Percentiles rank a stretch among this genome's conserved stretches.
Evolutionary conservation across 2,329 filamentous ascomycete species (phyloP).

Genomic region (Pseudocercospora crystallina): DNA sequence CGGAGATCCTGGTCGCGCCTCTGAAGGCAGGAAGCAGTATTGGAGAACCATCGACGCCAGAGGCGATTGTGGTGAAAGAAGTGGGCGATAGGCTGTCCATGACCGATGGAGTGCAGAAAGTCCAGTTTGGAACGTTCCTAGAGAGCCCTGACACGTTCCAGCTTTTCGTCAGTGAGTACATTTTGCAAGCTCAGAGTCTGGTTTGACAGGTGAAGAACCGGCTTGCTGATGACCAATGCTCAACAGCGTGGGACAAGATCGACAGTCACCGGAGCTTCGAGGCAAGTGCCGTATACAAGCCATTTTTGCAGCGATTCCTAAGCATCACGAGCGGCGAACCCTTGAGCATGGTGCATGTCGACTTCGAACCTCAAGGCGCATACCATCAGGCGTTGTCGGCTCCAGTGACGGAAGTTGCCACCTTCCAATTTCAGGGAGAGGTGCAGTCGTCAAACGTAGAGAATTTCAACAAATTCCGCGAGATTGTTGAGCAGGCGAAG

Average conservation of each 20-base stretch:
- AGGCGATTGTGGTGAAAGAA: slow-evolving; percentile 34
- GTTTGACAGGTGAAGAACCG: background rate
- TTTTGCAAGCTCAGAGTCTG: background rate
- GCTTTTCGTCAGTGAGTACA: slow-evolving; percentile 43
- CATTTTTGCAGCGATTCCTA: slow-evolving; percentile 38
- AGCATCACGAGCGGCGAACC: slow-evolving; percentile 32
- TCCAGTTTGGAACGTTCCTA: slow-evolving; percentile 40
- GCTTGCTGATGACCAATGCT: background rate
- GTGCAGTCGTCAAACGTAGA: slow-evolving; percentile 34
- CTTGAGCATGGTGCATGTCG: slow-evolving; percentile 36
- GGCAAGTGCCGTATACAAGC: slow-evolving; percentile 35
- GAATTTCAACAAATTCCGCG: slow-evolving; percentile 41
- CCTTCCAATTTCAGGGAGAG: slow-evolving; percentile 44
- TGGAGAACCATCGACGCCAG: slow-evolving; percentile 30
- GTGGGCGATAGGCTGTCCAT: slow-evolving; percentile 36
- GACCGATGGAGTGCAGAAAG: slow-evolving; percentile 38
- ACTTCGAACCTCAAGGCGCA: slow-evolving; percentile 28
- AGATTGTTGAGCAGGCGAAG: slow-evolving; percentile 34
- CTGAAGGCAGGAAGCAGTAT: slow-evolving; percentile 40
- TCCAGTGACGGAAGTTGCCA: slow-evolving; percentile 52
- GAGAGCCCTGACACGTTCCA: slow-evolving; percentile 41
- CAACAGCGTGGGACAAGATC: slow-evolving; percentile 46
- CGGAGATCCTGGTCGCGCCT: slow-evolving; percentile 43
- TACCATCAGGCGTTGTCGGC: slow-evolving; percentile 32
- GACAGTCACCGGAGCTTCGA: slow-evolving; percentile 44